Evolutionary conservation across 148 eudicot species (phyloP), one percentile per base, ranked within the genome.

Genomic region (Talinum fruticosum): DNA sequence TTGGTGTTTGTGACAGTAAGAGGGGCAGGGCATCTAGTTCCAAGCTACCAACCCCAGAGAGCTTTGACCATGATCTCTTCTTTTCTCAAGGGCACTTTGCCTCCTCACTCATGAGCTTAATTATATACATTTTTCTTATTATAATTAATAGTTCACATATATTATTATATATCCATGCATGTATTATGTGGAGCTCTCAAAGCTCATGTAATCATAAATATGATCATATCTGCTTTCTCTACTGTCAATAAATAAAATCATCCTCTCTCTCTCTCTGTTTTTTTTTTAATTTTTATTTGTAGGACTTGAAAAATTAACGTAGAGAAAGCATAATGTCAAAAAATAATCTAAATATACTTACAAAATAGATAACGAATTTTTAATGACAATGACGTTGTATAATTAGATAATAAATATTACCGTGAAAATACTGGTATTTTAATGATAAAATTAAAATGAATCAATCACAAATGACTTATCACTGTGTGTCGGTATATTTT

Each of bases 1-100:
- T 24, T 86, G 81, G 71, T 69, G 21, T 80, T 86, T 69, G 81
- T 79, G 5, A 86, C 89, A 36, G 81, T 86, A 68, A 80, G 89
- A 76, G 89, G 87, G 16, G 89, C 89, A 16, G 87, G 89, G 19
- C 89, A 84, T 80, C 45, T 80, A 26, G 89, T 84, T 62, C 89
- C 89, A 64, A 87, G 84, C 72, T 84, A 84, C 74, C 89, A 84
- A 36, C 89, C 89, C 15, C 36, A 80, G 64, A 83, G 87, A 72
- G 85, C 89, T 47, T 77, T 87, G 41, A 53, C 76, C 2, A 51
- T 85, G 87, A 23, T 85, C 65, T 82, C 84, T 10, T 82, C 85
- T 12, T 85, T 85, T 71, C 81, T 85, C 37, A 66, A 70, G n/a
- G 87, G 84, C 32, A 76, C 49, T 54, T 78, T 85, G 6, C 87